phyloP scores from a whole-genome alignment of 441 rosid species.

The Aquilaria agallochum region DNA sequence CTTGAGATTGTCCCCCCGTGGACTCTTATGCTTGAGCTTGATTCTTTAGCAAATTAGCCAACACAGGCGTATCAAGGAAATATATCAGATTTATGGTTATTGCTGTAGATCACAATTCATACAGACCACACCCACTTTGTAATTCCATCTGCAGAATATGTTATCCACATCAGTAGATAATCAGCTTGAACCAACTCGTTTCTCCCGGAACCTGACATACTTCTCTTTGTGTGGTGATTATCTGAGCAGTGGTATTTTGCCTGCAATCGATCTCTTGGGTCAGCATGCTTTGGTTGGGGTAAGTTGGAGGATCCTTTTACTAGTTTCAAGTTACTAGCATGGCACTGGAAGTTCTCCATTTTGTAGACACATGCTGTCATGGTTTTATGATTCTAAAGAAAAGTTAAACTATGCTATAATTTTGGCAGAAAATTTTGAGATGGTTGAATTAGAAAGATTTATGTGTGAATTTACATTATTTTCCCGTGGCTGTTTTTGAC shows the following conservation, averaged over 20 bases:
- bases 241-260: constrained; percentile 86
- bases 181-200: neutral
- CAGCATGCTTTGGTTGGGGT: constrained; percentile 65
- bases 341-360: neutral
- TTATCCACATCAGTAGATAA: neutral
- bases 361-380: neutral
- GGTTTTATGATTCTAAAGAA: neutral
- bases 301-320: constrained; percentile 22
- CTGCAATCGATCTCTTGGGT: constrained; percentile 73
- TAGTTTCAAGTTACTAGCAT: neutral
- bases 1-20: neutral
- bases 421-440: no score
- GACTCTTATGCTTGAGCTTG: no score
- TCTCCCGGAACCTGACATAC: constrained; percentile 2
- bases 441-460: neutral
- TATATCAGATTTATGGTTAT: no score
- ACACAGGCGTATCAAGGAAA: no score
- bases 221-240: constrained; percentile 18
- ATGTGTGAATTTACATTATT: neutral
- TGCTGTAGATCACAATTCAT: no score
- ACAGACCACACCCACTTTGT: no score
- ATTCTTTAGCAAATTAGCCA: no score
- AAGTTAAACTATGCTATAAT: no score
- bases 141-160: neutral
- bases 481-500: constrained; percentile 5